These are phyloP conservation scores for Sorghum bicolor DNA, from an alignment of 176 grass and related monocot species.

Conservation along the genomic window Sorghum_bicolor_NCBIv3 NC_012873.2:51460501-51461000, in stretches of 20 bases:
- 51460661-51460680: too few relatives aligned
- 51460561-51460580: too few relatives aligned
- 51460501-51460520: not conserved
- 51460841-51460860: not conserved
- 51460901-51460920: not conserved
- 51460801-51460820: not conserved
- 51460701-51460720: too few relatives aligned
- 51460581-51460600: too few relatives aligned
- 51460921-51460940: constrained; percentile 27
- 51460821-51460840: constrained; percentile 5
- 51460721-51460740: too few relatives aligned
- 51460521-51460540: not conserved
- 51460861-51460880: constrained; percentile 8
- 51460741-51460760: too few relatives aligned
- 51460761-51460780: too few relatives aligned
- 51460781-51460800: not conserved
- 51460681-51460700: too few relatives aligned
- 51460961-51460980: not conserved
- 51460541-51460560: not conserved
- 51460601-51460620: too few relatives aligned
- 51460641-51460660: too few relatives aligned
- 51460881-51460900: constrained; percentile 27
- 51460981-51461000: constrained; percentile 8
- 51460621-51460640: too few relatives aligned
- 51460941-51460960: constrained; percentile 12